Evolutionary conservation across 2,329 filamentous ascomycete genomes (phyloP).

Genomic region (Nigrospora oryzae): DNA sequence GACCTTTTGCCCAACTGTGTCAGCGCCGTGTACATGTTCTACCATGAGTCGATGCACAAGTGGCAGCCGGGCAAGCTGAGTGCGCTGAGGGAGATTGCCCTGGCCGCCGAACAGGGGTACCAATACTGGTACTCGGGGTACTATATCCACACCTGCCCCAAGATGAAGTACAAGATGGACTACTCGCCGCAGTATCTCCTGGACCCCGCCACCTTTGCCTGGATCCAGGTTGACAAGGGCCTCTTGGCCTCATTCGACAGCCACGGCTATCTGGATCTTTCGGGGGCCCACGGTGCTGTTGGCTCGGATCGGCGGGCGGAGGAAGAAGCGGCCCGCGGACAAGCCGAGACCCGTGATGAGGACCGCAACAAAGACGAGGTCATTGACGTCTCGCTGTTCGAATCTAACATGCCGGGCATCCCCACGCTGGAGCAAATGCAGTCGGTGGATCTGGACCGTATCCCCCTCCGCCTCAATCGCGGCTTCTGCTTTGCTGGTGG

Average conservation of each 20-base stretch:
- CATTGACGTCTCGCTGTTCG: slow-evolving; percentile 36
- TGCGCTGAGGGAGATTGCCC: slow-evolving; percentile 62
- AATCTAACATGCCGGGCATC: slow-evolving; percentile 59
- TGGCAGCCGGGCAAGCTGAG: slow-evolving; percentile 68
- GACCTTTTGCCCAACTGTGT: slow-evolving; percentile 71
- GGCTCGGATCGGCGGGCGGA: background rate
- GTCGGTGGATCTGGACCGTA: slow-evolving; percentile 47
- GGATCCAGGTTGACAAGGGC: slow-evolving; percentile 49
- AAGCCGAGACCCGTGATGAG: slow-evolving; percentile 3
- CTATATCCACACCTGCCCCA: slow-evolving; percentile 73
- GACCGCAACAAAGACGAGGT: slow-evolving; percentile 8
- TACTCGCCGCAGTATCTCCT: slow-evolving; percentile 68
- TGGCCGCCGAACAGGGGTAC: slow-evolving; percentile 63
- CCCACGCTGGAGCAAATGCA: slow-evolving; percentile 44
- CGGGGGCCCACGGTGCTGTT: slow-evolving; percentile 3
- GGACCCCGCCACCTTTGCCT: slow-evolving; percentile 56
- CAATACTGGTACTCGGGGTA: slow-evolving; percentile 73
- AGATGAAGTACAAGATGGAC: slow-evolving; percentile 81
- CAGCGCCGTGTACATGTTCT: slow-evolving; percentile 77
- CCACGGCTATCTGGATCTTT: slow-evolving; percentile 47
- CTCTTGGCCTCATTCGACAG: slow-evolving; percentile 42
- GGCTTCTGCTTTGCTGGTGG: slow-evolving; percentile 17
- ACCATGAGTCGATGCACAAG: slow-evolving; percentile 64
- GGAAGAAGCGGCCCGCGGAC: slow-evolving; percentile 3
- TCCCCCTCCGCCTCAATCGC: slow-evolving; percentile 41